phyloP scores from a whole-genome alignment of 1,284 basidiomycete genomes.

The Moniliophthora roreri region DNA sequence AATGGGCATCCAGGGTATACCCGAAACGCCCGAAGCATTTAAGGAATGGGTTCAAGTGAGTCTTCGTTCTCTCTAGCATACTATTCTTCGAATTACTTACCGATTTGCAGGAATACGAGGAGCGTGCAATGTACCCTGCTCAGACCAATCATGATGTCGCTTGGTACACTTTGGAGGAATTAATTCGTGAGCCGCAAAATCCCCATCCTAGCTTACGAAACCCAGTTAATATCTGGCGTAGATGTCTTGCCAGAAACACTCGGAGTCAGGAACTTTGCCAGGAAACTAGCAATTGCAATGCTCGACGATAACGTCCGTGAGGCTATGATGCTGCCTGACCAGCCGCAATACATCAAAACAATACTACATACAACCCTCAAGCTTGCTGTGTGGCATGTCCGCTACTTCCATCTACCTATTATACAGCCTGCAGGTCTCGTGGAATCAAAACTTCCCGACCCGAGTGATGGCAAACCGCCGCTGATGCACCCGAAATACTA shows the following conservation, averaged over 20 bases:
- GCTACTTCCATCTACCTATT: constrained; percentile 31
- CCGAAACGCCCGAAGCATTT: constrained; percentile 34
- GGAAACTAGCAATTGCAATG: constrained; percentile 30
- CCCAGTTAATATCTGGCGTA: no score
- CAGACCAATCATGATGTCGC: constrained; percentile 37
- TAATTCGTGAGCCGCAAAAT: constrained; percentile 26
- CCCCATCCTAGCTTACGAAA: no score
- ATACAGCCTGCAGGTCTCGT: constrained; percentile 8
- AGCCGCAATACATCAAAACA: constrained; percentile 29
- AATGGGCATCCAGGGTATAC: constrained; percentile 41
- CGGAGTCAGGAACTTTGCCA: constrained; percentile 33
- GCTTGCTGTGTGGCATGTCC: constrained; percentile 28
- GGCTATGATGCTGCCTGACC: constrained; percentile 40
- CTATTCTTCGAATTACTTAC: not conserved
- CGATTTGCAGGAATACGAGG: constrained; percentile 36
- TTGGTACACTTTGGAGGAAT: constrained; percentile 34
- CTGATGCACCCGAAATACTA: constrained; percentile 23
- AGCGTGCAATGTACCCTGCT: constrained; percentile 37
- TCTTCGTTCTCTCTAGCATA: not conserved
- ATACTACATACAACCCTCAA: constrained; percentile 24
- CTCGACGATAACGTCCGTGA: constrained; percentile 38
- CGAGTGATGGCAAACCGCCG: not conserved
- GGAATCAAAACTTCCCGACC: constrained; percentile 24
- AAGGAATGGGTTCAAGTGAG: constrained; percentile 33
- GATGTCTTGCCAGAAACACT: constrained; percentile 29